Evolutionary conservation across 148 eudicot species (phyloP), one percentile per base, ranked within the genome.

Genomic region (Oxyria digyna): DNA sequence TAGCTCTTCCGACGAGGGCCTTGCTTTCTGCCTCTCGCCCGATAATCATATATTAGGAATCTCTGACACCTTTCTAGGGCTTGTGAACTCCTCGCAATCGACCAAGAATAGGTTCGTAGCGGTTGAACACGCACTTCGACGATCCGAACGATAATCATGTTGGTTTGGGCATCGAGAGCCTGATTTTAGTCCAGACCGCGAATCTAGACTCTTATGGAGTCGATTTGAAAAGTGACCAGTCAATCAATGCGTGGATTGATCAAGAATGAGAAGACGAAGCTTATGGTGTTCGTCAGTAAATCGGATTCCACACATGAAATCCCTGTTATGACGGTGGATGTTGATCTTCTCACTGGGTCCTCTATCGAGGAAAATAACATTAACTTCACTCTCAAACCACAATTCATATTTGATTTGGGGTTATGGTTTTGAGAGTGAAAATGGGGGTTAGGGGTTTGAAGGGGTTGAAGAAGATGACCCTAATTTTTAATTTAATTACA

Each of bases 141-240:
- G 98, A 94, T 67, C 92, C 96, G 17, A 81, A 80, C 74, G 87
- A 82, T 54, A 82, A 90, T 72, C 98, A 94, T 72, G 83, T 94
- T 11, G 98, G 98, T 0, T 73, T 94, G 64, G 97, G 90, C 74
- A 77, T 90, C 27, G 82, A 87, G 35, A 83, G 80, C 73, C 71
- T 93, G 24, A 71, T 79, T 69, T 94, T 97, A 4, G 71, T 86
- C 31, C 50, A 74, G 72, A 82, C 95, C 12, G 77, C 77, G 6
- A 77, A 82, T 71, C 69, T 79, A 41, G 62, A 12, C 42, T 66
- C 69, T 18, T 27, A 13, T 4, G 83, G 81, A 33, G 75, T 93
- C 8, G 78, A 87, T 78, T 74, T 93, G 55, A 89, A 80, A 65
- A 86, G 81, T 64, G 96, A 96, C 71, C 55, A 76, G 18, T 38